Evolutionary conservation across 106 monocot species (phyloP).

Genomic region (Dendrobium nobile): DNA sequence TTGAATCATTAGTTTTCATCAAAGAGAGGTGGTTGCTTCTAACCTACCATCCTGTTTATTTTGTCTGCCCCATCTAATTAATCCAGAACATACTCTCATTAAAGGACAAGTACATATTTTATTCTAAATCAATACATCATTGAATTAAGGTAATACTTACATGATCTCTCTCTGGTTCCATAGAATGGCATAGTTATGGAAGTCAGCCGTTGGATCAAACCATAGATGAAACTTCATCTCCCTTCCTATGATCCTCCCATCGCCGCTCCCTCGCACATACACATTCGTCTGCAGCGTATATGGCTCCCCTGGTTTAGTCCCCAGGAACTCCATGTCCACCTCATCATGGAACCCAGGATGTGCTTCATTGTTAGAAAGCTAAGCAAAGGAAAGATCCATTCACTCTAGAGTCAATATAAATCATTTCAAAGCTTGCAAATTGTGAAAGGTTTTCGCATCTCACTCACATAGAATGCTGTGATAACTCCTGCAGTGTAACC

Average conservation of each 20-base stretch:
- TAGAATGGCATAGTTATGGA: slow-evolving; percentile 50
- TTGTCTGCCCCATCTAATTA: neutral
- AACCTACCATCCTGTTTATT: too few species aligned
- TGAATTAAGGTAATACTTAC: slow-evolving; percentile 21
- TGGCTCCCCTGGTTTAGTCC: slow-evolving; percentile 44
- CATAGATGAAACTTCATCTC: slow-evolving; percentile 61
- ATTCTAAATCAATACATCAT: too few species aligned
- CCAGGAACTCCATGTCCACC: slow-evolving; percentile 54
- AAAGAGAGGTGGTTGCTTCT: too few species aligned
- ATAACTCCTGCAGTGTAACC: slow-evolving; percentile 83
- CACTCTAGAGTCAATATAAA: too few species aligned
- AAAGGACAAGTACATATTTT: neutral
- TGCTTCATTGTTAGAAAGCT: slow-evolving; percentile 50
- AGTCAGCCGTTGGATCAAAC: slow-evolving; percentile 49
- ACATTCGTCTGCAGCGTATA: slow-evolving; percentile 53
- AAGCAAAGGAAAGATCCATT: neutral
- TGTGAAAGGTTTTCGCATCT: neutral
- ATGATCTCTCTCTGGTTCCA: slow-evolving; percentile 46
- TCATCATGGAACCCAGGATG: slow-evolving; percentile 55
- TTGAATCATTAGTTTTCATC: neutral
- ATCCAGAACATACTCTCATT: neutral
- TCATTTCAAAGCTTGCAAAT: neutral
- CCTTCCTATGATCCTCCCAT: slow-evolving; percentile 45
- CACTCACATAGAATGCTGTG: slow-evolving; percentile 45
- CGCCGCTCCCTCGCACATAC: slow-evolving; percentile 48